Evolutionary conservation across 192 early-diverging fungal species (phyloP).

Genomic region (Coemansia sp.): DNA sequence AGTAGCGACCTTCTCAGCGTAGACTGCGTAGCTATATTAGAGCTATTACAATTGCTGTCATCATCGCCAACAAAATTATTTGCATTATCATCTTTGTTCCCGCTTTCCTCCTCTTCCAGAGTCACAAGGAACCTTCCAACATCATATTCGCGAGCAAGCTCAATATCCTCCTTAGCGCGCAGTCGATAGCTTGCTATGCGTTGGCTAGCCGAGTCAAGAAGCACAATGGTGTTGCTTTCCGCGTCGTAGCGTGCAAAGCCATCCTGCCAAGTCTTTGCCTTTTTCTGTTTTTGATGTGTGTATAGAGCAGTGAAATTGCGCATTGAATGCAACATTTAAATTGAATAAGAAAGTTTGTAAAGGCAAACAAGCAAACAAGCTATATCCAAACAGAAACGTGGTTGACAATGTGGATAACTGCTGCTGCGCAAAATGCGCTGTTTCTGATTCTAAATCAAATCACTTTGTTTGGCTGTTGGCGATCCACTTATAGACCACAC

Average conservation of each 20-base stretch:
- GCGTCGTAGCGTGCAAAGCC: slow-evolving; percentile 29
- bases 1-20: not conserved
- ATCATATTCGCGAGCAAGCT: slow-evolving; percentile 38
- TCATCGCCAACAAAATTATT: not conserved
- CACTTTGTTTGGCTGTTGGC: not conserved
- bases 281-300: slow-evolving; percentile 52
- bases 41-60: not conserved
- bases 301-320: slow-evolving; percentile 46
- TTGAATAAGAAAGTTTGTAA: not conserved
- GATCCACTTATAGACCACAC: slow-evolving; percentile 64
- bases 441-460: not conserved
- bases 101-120: slow-evolving; percentile 31
- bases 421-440: not conserved
- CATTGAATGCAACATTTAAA: slow-evolving; percentile 3
- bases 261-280: slow-evolving; percentile 55
- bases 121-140: slow-evolving; percentile 40
- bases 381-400: not conserved
- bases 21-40: not conserved
- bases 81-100: no score
- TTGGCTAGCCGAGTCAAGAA: slow-evolving; percentile 28
- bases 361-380: slow-evolving; percentile 10
- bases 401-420: not conserved
- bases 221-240: slow-evolving; percentile 28
- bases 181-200: slow-evolving; percentile 31
- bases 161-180: slow-evolving; percentile 28